Base-by-base conservation (phyloP, 164 flowering plant species). In the Vitis rupestris region DNA sequence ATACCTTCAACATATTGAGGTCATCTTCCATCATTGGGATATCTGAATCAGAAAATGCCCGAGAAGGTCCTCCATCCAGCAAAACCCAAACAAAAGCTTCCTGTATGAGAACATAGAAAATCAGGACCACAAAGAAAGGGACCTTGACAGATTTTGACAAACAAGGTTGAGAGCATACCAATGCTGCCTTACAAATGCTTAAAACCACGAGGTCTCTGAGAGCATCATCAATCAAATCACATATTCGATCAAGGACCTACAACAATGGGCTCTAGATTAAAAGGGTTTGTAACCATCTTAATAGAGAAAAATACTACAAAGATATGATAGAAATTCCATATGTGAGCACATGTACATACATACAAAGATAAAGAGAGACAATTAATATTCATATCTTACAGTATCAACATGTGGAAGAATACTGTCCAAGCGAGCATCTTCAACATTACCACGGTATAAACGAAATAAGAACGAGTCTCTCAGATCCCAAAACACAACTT, bases 31-130 rank as follows among this genome's bases (percentile, higher is more conserved):
- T 76, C 80, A 88, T 44, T 19, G 37, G 37, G 55, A 87, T 56
- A 80, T 93, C 98, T 51, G 84, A 59, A 63, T 80, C 81, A 67
- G 88, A 83, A 83, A 88, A 91, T 54, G 85, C 94, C 68, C 97
- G 88, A 52, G 88, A 85, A 74, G 98, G 98, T 54, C 98, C 97
- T 72, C 98, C 98, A 81, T 91, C 91, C 62, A 93, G 83, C 73
- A 91, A 68, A 49, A 93, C 82, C 90, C 90, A 86, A 61, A 85
- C 73, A 79, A 64, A 91, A 14, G 82, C 92, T 70, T 89, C 91
- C 98, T 91, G 74, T 57, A 73, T 9, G 58, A 73, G 47, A 59
- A 48, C 31, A 59, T 27, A 47, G 76, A 66, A 61, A 56, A 23
- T 53, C 49, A 55, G 12, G 74, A 51, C 61, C 12, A 19, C 54